Evolutionary conservation across 169 alveolate species (phyloP), one percentile per base, ranked within the genome.

Genomic region (Babesia bigemina): DNA sequence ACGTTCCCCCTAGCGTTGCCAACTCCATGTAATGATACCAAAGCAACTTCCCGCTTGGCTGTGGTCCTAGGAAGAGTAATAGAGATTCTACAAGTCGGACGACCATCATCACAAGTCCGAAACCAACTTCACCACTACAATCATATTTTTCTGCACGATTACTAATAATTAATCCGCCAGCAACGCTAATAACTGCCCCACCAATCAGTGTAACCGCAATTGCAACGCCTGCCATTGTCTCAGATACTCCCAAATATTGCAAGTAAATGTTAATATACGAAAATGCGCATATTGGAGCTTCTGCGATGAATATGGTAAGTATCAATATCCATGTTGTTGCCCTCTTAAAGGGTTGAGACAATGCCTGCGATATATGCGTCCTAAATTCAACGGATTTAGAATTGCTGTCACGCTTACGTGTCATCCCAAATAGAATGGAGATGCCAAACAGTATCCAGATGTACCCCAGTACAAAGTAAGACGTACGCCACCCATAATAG

Each of bases 151-250:
- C 67, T 58, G 88, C 91, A 77, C 94, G 81, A 50, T 57, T 71
- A 47, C 92, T 97, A 19, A 95, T 94, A 48, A 91, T 67, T n/a
- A 78, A 74, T 3, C 97, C 98, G n/a, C 98, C 98, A 24, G 91
- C 44, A 22, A 92, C 93, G 14, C 98, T 97, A 21, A 97, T 96
- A 44, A 91, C 56, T 55, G 93, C 92, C 4, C 95, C 91, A 24
- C 97, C 98, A 39, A 92, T 70, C 17, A 94, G 88, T 70, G 91
- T 82, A 22, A 86, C 70, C 11, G 96, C 96, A 33, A 90, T 82
- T 56, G 93, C 87, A 39, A 91, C 33, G 29, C 95, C 98, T 13
- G 98, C 95, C 79, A 76, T 83, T 52, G 85, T 62, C 71, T 94
- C 94, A 28, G 93, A 58, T 70, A 94, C 77, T 21, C 95, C 96